phyloP scores from a whole-genome alignment of 2,329 filamentous ascomycete genomes.

The Aureobasidium zeae region DNA sequence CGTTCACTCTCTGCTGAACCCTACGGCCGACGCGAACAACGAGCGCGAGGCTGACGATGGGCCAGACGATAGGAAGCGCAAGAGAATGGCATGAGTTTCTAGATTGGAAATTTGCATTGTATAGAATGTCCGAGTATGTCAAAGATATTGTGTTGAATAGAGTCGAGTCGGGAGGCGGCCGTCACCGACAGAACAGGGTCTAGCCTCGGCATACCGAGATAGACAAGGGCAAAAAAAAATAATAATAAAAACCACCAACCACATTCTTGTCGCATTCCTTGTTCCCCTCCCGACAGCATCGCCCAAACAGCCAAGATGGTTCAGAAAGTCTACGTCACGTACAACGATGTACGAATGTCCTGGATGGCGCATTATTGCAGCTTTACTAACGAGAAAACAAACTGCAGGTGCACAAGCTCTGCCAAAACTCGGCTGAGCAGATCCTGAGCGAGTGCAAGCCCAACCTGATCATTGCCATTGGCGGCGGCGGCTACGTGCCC shows the following conservation, averaged over 20 bases:
- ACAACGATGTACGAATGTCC: conserved; percentile 66
- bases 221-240: conserved; percentile 11
- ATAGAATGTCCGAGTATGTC: not conserved
- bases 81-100: conserved; percentile 40
- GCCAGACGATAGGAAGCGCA: conserved; percentile 53
- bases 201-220: conserved; percentile 1
- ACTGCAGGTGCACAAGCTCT: conserved; percentile 89
- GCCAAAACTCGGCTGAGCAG: conserved; percentile 69
- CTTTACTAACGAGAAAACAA: not conserved
- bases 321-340: conserved; percentile 81
- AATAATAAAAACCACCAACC: not conserved
- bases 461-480: conserved; percentile 96
- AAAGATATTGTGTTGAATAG: too few relatives aligned
- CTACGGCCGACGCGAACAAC: conserved; percentile 49
- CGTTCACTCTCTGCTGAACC: conserved; percentile 57
- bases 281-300: conserved; percentile 1
- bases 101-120: not conserved
- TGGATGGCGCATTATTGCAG: not conserved
- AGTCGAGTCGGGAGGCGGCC: too few relatives aligned
- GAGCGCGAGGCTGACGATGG: conserved; percentile 57
- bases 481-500: conserved; percentile 92
- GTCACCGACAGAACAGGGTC: conserved; percentile 3
- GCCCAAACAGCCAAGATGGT: conserved; percentile 33
- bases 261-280: conserved; percentile 7
- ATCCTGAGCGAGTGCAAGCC: conserved; percentile 83